Base-by-base conservation (phyloP, 2,329 filamentous ascomycete genomes). In the Clonostachys sp. region DNA sequence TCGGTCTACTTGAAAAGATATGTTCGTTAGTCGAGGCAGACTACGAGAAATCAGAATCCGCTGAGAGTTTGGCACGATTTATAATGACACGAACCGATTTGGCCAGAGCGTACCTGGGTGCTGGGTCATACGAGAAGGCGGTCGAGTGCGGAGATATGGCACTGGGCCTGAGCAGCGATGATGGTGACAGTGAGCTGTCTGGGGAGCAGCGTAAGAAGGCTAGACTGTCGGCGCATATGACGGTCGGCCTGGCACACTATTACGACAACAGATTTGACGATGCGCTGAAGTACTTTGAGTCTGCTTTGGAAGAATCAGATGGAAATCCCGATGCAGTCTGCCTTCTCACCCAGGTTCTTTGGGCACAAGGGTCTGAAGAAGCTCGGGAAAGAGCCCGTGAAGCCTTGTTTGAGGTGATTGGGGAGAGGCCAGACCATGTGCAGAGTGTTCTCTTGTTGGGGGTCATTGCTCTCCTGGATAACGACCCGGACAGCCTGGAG, bases 341-440 rank as follows among this genome's bases (percentile, higher is more conserved):
- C 59, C 75, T 96, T 12, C 75, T 97, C 12, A 88, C 91, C 0
- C 90, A 97, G 65, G 88, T 97, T 0, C 77, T 97, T 1, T 99
- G 94, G 92, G 91, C 91, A 0, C 90, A 89, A 53, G 91, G 89
- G 9, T 83, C 84, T 1, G 81, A 86, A 7, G 77, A 84, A 1
- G 87, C 91, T 47, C 82, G 86, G 42, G 81, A 85, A 44, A 83
- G 87, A 51, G 91, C 92, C 14, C 80, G 90, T 5, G 83, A 87
- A 45, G 81, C 89, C 53, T 76, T 99, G 1, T 92, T 96, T 58
- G 84, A 84, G 13, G 84, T 87, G 35, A 84, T 96, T 12, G 89
- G 91, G 56, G 77, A 74, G 45, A 71, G 87, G 44, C 81, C 89
- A 0, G 80, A 84, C 2, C 91, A 97, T 55, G 80, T 95, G 2